A percentile compares a stretch with the other conserved stretches of the same genome.
Conservation (phyloP, 2,329 filamentous ascomycete genomes). For the Monosporascus sp. region DNA sequence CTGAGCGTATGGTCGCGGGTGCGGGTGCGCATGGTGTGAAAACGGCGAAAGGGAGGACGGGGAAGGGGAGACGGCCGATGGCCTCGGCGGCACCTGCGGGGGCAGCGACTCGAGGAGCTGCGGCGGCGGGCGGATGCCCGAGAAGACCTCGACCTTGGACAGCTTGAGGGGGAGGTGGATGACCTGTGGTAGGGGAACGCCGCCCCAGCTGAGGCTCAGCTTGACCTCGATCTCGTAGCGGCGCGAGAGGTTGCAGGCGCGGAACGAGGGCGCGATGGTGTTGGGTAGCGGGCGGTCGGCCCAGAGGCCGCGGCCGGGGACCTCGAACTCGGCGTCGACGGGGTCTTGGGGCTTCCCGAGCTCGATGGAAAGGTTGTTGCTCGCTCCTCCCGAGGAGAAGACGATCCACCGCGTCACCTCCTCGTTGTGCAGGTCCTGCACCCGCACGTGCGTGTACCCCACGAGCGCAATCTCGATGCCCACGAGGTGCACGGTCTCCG, state of each 20-base stretch:
- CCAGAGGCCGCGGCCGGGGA: slow-evolving; percentile 67
- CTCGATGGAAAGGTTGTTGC: slow-evolving; percentile 60
- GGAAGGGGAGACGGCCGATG: slow-evolving; percentile 35
- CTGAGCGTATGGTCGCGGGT: slow-evolving; percentile 5
- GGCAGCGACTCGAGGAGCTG: slow-evolving; percentile 57
- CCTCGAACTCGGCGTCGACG: slow-evolving; percentile 60
- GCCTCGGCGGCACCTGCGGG: slow-evolving; percentile 19
- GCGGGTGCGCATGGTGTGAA: slow-evolving; percentile 4
- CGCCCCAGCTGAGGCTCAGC: slow-evolving; percentile 70
- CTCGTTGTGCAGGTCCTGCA: slow-evolving; percentile 66
- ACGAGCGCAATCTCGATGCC: slow-evolving; percentile 79
- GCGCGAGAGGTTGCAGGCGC: slow-evolving; percentile 80
- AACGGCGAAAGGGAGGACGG: slow-evolving; percentile 22
- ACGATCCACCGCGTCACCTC: slow-evolving; percentile 75
- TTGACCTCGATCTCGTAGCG: slow-evolving; percentile 80
- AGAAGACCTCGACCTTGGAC: slow-evolving; percentile 70
- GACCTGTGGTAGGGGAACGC: slow-evolving; percentile 52
- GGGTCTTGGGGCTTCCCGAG: slow-evolving; percentile 56
- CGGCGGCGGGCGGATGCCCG: slow-evolving; percentile 76
- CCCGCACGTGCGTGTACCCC: slow-evolving; percentile 72
- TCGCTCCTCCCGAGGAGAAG: slow-evolving; percentile 48
- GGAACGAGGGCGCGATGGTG: slow-evolving; percentile 80
- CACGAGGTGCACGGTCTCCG: slow-evolving; percentile 68
- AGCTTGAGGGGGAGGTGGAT: slow-evolving; percentile 76
- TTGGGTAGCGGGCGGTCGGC: slow-evolving; percentile 67